Evolutionary conservation across 768 basidiomycete species (phyloP).

Genomic region (Russula earlei): DNA sequence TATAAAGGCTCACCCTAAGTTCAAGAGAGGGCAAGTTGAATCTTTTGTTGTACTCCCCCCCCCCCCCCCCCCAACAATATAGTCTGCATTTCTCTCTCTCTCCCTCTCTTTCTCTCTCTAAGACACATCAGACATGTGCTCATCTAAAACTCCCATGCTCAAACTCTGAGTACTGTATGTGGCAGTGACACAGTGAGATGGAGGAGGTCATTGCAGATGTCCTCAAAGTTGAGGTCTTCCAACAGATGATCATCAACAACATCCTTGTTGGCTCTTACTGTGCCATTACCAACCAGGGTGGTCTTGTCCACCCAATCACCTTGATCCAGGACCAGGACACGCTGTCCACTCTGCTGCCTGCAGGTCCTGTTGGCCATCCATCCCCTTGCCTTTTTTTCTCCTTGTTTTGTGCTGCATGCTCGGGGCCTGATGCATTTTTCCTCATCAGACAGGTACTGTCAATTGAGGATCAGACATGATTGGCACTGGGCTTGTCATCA

Average conservation of each 20-base stretch:
- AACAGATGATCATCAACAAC: constrained; percentile 95
- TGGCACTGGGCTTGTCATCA: constrained; percentile 94
- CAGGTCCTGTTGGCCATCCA: constrained; percentile 89
- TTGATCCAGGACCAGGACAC: constrained; percentile 97
- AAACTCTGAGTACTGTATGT: too few relatives aligned
- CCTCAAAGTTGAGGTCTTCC: constrained; percentile 97
- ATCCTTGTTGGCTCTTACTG: constrained; percentile 96
- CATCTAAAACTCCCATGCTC: too few relatives aligned
- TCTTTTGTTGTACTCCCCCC: too few relatives aligned
- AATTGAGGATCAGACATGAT: constrained; percentile 98
- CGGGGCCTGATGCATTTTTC: constrained; percentile 3
- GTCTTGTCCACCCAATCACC: constrained; percentile 97
- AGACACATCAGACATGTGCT: too few relatives aligned
- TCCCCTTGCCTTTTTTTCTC: constrained; percentile 17
- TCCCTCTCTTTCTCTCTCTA: too few relatives aligned
- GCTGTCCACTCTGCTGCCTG: constrained; percentile 83
- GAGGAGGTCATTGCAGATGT: constrained; percentile 99
- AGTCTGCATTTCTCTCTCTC: too few relatives aligned
- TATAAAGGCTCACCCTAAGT: too few relatives aligned
- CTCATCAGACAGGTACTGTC: constrained; percentile 84
- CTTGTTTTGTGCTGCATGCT: not conserved
- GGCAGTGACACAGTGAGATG: constrained; percentile 96
- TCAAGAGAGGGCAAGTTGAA: too few relatives aligned
- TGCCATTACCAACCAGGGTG: too few relatives aligned
- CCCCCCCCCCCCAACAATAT: too few relatives aligned